Conservation (phyloP, 768 basidiomycete genomes). For the Goffeauzyma gilvescens region DNA sequence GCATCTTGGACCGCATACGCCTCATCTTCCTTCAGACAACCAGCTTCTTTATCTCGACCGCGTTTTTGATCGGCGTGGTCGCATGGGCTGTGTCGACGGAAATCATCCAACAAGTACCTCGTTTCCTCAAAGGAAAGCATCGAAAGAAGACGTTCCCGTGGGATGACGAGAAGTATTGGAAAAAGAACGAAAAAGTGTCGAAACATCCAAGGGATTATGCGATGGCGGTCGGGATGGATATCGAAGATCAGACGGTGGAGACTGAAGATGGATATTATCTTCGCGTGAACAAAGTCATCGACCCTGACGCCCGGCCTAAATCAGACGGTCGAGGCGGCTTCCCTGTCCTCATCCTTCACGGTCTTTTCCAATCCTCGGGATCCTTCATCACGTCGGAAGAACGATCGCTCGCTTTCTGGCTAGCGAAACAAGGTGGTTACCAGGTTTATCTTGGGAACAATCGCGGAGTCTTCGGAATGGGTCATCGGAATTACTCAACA, state of each 20-base stretch:
- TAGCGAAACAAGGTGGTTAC: constrained; percentile 37
- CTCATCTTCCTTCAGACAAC: constrained; percentile 32
- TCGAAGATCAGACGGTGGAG: constrained; percentile 36
- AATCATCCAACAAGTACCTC: constrained; percentile 8
- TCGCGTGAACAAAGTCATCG: constrained; percentile 32
- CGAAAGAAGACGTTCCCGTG: constrained; percentile 27
- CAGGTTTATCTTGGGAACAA: constrained; percentile 36
- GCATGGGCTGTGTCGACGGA: constrained; percentile 33
- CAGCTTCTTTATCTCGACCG: constrained; percentile 33
- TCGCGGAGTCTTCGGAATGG: constrained; percentile 38
- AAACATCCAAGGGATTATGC: constrained; percentile 39
- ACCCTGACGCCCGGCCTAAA: constrained; percentile 25
- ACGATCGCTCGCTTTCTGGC: constrained; percentile 38
- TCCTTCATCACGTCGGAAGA: constrained; percentile 40
- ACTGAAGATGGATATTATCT: constrained; percentile 38
- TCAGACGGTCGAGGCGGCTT: constrained; percentile 33
- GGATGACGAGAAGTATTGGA: constrained; percentile 34
- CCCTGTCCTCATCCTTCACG: constrained; percentile 38
- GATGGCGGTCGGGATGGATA: constrained; percentile 35
- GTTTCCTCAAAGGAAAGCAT: constrained; percentile 6
- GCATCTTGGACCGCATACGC: constrained; percentile 18
- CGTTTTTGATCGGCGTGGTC: constrained; percentile 36
- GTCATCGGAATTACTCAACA: constrained; percentile 33
- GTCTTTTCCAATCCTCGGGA: constrained; percentile 38
- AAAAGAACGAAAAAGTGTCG: constrained; percentile 31